Percentiles rank a stretch among this genome's conserved stretches.
Conservation (phyloP, 2,329 filamentous ascomycete species). For the Cryphonectria radicalis region DNA sequence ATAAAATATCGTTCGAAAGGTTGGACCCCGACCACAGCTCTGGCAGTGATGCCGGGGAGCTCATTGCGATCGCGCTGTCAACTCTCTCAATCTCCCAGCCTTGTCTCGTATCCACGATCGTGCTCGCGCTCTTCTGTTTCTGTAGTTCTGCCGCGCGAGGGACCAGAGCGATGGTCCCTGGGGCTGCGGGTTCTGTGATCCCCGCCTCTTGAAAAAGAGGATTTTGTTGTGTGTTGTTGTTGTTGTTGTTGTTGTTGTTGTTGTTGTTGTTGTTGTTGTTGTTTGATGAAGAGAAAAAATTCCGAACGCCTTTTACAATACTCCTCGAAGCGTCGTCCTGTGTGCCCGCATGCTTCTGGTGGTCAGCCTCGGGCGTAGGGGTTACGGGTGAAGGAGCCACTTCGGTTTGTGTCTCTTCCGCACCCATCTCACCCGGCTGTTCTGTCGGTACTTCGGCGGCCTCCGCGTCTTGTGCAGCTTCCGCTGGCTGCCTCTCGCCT, state of each 20-base stretch:
- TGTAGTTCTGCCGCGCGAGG: slow-evolving; percentile 29
- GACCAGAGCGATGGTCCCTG: slow-evolving; percentile 29
- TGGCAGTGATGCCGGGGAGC: slow-evolving; percentile 16
- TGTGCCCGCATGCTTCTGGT: slow-evolving; percentile 5
- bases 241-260: slow-evolving; percentile 4
- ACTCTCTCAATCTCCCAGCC: slow-evolving; percentile 20
- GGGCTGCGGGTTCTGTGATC: slow-evolving; percentile 31
- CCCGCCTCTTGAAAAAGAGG: slow-evolving; percentile 31
- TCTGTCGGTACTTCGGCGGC: slow-evolving; percentile 8
- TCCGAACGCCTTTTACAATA: slow-evolving; percentile 14
- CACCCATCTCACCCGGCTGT: background rate
- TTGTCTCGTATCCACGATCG: slow-evolving; percentile 22
- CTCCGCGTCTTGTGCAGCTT: background rate
- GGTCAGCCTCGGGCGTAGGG: background rate
- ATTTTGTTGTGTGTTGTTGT: slow-evolving; percentile 15
- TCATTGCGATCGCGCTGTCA: slow-evolving; percentile 29
- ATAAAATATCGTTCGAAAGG: slow-evolving; percentile 20
- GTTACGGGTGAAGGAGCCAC: background rate
- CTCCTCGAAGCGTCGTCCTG: slow-evolving; percentile 12
- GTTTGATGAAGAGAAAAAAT: slow-evolving; percentile 11
- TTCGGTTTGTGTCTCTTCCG: background rate
- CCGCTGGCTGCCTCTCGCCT: background rate
- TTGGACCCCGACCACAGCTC: slow-evolving; percentile 7
- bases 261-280: background rate
- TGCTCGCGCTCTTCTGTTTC: slow-evolving; percentile 29